Evolutionary conservation across 2,329 filamentous ascomycete species (phyloP), one percentile per base, ranked within the genome.

Genomic region (Diplodia mutila): DNA sequence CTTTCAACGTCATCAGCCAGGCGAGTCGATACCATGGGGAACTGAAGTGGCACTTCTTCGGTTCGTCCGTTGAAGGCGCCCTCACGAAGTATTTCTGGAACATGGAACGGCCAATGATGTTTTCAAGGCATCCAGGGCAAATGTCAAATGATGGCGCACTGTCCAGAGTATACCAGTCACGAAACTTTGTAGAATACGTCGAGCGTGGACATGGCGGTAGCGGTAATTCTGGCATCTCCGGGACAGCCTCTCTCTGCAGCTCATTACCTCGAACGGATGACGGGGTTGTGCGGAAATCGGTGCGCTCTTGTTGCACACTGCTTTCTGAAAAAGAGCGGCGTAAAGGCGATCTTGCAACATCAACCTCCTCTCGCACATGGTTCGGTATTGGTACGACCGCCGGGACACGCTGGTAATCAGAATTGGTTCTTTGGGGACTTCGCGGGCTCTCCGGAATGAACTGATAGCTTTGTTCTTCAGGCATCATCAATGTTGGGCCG

Each of bases 21-120:
- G 93, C 93, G 48, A 97, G 88, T 32, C 92, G 89, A 73, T 92
- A 90, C 92, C 93, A 97, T 0, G 90, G 87, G 14, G 87, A 85
- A 34, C 91, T 92, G 78, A 97, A 92, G 70, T 93, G 90, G 79
- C 94, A 98, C 54, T 85, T 83, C 8, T 91, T 84, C 54, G 86
- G 83, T 49, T 84, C 82, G 16, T 86, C 85, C 2, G 84, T 86
- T 32, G 84, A 81, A 34, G 87, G 84, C 42, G 87, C 86, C 3
- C 85, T 84, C 12, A 89, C 81, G 73, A 97, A 93, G 39, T 88
- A 83, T 18, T 86, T 83, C 2, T 87, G 84, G 75, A 91, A 96
- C 23, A 86, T 83, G 0, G 91, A 91, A 27, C 86, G 82, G 16
- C 84, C 85, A 71, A 94, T 93, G 9, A 93, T 86, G 6, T 85